These are phyloP conservation scores for Monosporascus sp. DNA, from an alignment of 2,329 filamentous ascomycete genomes.

Conservation along the genomic window DNA sequence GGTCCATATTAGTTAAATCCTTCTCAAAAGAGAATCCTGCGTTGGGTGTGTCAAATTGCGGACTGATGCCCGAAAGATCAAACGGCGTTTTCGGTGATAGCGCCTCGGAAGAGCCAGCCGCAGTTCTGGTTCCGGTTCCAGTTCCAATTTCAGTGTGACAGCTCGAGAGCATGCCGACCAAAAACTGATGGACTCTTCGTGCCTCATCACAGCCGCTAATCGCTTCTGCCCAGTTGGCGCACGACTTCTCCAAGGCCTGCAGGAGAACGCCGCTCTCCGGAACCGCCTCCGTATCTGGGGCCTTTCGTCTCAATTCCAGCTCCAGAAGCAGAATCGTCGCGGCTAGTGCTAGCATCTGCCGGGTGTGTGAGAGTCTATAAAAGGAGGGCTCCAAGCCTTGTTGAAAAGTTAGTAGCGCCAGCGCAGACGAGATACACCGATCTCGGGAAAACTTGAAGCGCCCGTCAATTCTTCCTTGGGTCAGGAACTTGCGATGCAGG, in stretches of 20 bases:
- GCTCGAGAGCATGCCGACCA: conserved; percentile 8
- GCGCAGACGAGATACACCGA: conserved; percentile 21
- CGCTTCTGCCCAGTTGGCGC: conserved; percentile 8
- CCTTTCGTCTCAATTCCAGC: conserved; percentile 12
- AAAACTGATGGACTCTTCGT: conserved; percentile 4
- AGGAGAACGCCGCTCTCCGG: conserved; percentile 7
- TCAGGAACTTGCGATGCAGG: conserved; percentile 44
- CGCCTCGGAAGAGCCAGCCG: conserved; percentile 7
- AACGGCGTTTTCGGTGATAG: conserved; percentile 7
- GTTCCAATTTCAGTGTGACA: not conserved
- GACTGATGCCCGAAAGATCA: not conserved
- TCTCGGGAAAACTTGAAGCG: conserved; percentile 12
- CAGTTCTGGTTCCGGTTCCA: conserved; percentile 3
- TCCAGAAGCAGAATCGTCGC: conserved; percentile 18
- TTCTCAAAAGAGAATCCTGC: conserved; percentile 5
- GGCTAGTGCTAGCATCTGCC: conserved; percentile 21
- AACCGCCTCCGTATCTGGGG: not conserved
- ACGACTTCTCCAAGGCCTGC: conserved; percentile 7
- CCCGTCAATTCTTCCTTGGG: conserved; percentile 10
- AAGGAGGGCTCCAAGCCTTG: conserved; percentile 10
- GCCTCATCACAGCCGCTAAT: conserved; percentile 9
- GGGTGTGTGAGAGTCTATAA: conserved; percentile 17
- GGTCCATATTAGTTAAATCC: conserved; percentile 13
- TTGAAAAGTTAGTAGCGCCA: conserved; percentile 17
- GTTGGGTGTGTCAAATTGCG: not conserved